Percentiles rank a stretch among this genome's conserved stretches.
phyloP scores from a whole-genome alignment of 73 alveolate species.

The Paramecium biaurelia region DNA sequence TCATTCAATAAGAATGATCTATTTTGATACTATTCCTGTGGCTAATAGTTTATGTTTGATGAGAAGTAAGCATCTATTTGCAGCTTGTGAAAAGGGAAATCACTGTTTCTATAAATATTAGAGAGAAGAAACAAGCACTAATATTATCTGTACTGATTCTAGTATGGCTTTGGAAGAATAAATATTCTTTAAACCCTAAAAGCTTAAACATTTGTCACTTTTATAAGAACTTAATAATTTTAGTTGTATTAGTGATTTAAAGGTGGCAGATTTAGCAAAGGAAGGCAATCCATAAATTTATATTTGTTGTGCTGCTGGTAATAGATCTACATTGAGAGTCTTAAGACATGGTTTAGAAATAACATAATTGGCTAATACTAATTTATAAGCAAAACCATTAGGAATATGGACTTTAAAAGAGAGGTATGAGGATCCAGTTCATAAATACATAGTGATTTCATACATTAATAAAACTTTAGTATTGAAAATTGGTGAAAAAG shows the following conservation, averaged over 20 bases:
- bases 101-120: conserved; percentile 84
- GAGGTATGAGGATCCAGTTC: conserved; percentile 78
- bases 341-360: conserved; percentile 96
- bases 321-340: conserved; percentile 88
- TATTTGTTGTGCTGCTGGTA: conserved; percentile 94
- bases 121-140: conserved; percentile 85
- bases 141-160: conserved; percentile 77
- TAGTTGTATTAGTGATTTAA: conserved; percentile 89
- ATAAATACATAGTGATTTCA: conserved; percentile 94
- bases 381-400: conserved; percentile 95
- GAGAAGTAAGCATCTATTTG: conserved; percentile 88
- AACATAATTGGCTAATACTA: conserved; percentile 87
- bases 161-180: conserved; percentile 69
- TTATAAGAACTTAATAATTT: conserved; percentile 71
- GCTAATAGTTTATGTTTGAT: conserved; percentile 87
- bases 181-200: conserved; percentile 66
- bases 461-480: conserved; percentile 89
- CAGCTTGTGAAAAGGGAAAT: conserved; percentile 96
- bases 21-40: conserved; percentile 96
- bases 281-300: conserved; percentile 96
- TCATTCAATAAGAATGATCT: conserved; percentile 78
- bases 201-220: conserved; percentile 65
- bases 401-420: conserved; percentile 96
- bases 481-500: conserved; percentile 88
- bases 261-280: conserved; percentile 87